Conservation (phyloP, 2,329 filamentous ascomycete species). For the Diaporthe destruens region DNA sequence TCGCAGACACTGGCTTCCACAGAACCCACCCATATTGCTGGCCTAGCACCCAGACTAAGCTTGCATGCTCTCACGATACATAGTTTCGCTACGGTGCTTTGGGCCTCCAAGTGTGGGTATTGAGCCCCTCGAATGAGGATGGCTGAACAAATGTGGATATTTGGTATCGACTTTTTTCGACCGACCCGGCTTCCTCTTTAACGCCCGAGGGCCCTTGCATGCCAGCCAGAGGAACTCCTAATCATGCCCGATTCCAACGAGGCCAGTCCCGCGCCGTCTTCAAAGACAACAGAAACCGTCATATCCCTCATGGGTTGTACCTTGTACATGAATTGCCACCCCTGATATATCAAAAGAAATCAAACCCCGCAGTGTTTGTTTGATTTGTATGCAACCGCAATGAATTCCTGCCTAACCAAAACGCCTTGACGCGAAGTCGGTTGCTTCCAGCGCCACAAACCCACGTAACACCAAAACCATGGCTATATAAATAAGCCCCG, state of each 20-base stretch:
- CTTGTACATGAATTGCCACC: conserved; percentile 18
- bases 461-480: conserved; percentile 31
- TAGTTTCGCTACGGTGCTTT: background rate
- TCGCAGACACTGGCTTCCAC: background rate
- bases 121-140: conserved; percentile 26
- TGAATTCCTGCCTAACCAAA: conserved; percentile 32
- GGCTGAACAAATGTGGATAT: conserved; percentile 25
- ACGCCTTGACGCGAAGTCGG: conserved; percentile 39
- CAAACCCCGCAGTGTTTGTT: conserved; percentile 1
- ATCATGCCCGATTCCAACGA: conserved; percentile 18
- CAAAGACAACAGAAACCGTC: conserved; percentile 24
- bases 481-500: conserved; percentile 5
- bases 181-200: conserved; percentile 20
- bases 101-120: background rate
- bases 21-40: background rate
- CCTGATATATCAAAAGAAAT: background rate
- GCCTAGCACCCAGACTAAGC: background rate
- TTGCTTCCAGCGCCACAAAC: conserved; percentile 37
- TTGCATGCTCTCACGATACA: background rate
- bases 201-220: conserved; percentile 15
- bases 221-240: conserved; percentile 6
- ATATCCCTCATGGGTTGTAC: conserved; percentile 17
- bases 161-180: conserved; percentile 36
- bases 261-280: conserved; percentile 28
- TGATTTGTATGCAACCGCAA: conserved; percentile 37